These are phyloP conservation scores for Mangifera indica DNA, from an alignment of 345 rosid genomes.

Conservation along the genomic window DNA sequence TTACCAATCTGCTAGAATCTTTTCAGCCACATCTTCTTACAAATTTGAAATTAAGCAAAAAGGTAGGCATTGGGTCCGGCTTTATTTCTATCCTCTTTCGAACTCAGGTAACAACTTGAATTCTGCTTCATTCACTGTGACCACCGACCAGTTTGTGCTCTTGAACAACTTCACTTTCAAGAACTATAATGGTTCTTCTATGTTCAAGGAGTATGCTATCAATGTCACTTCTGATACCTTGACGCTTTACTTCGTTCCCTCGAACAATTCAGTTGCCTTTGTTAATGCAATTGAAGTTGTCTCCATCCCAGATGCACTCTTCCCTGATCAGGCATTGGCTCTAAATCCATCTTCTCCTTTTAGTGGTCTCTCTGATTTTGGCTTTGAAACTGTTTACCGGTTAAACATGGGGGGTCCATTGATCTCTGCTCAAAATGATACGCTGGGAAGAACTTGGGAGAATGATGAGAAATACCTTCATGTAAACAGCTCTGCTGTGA, in stretches of 20 bases:
- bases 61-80: slow-evolving; percentile 98
- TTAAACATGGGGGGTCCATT: slow-evolving; percentile 92
- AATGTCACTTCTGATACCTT: slow-evolving; percentile 68
- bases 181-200: slow-evolving; percentile 49
- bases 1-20: slow-evolving; percentile 79
- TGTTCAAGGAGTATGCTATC: slow-evolving; percentile 91
- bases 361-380: slow-evolving; percentile 65
- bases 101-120: slow-evolving; percentile 52
- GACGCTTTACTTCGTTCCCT: slow-evolving; percentile 66
- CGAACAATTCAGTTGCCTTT: slow-evolving; percentile 70
- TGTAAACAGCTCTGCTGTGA: slow-evolving; percentile 79
- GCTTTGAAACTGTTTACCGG: slow-evolving; percentile 84
- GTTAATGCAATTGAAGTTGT: slow-evolving; percentile 93
- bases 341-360: slow-evolving; percentile 60
- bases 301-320: slow-evolving; percentile 69
- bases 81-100: slow-evolving; percentile 71
- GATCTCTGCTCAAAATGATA: slow-evolving; percentile 80
- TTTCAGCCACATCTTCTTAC: slow-evolving; percentile 67
- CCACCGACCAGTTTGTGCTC: slow-evolving; percentile 79
- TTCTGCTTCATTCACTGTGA: slow-evolving; percentile 61
- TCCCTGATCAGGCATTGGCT: slow-evolving; percentile 75
- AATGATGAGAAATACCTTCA: slow-evolving; percentile 76
- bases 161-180: slow-evolving; percentile 77
- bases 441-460: slow-evolving; percentile 91
- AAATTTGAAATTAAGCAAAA: slow-evolving; percentile 54